phyloP scores from a whole-genome alignment of 2,329 filamentous ascomycete species.

The Paracoccidioides brasiliensis region DNA sequence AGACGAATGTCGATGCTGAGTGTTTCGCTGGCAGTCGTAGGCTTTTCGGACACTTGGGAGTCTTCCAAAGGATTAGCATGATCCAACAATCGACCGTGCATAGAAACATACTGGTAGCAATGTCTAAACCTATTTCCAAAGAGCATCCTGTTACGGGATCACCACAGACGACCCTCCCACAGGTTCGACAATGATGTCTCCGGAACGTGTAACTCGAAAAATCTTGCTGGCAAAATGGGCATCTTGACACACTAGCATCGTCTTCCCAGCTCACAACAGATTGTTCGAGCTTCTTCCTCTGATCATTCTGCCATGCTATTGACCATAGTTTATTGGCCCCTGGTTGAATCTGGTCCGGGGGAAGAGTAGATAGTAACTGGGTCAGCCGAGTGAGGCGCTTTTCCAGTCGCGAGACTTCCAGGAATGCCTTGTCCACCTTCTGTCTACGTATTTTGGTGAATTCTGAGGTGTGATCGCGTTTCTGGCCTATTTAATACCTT shows the following conservation, averaged over 20 bases:
- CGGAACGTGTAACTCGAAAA: conserved; percentile 89
- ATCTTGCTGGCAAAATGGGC: conserved; percentile 91
- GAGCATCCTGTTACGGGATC: conserved; percentile 78
- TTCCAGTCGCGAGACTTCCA: conserved; percentile 81
- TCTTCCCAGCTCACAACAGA: conserved; percentile 93
- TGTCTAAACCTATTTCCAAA: conserved; percentile 65
- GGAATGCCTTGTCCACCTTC: conserved; percentile 67
- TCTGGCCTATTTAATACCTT: conserved; percentile 36
- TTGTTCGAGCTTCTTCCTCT: conserved; percentile 73
- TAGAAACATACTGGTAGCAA: conserved; percentile 47
- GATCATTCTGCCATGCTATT: conserved; percentile 55
- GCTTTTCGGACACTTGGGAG: conserved; percentile 13
- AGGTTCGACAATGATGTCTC: conserved; percentile 87
- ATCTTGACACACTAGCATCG: conserved; percentile 63
- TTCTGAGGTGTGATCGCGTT: conserved; percentile 56
- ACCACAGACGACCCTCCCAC: conserved; percentile 83
- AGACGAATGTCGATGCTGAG: conserved; percentile 73
- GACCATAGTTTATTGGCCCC: conserved; percentile 36
- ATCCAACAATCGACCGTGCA: not conserved
- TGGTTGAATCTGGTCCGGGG: conserved; percentile 49
- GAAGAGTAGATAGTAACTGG: conserved; percentile 62
- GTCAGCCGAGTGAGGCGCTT: conserved; percentile 87
- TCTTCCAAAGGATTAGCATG: not conserved
- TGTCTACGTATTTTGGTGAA: conserved; percentile 62
- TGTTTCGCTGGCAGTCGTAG: conserved; percentile 31